Evolutionary conservation across 2,329 filamentous ascomycete genomes (phyloP).

Genomic region (Lachnellula willkommii): DNA sequence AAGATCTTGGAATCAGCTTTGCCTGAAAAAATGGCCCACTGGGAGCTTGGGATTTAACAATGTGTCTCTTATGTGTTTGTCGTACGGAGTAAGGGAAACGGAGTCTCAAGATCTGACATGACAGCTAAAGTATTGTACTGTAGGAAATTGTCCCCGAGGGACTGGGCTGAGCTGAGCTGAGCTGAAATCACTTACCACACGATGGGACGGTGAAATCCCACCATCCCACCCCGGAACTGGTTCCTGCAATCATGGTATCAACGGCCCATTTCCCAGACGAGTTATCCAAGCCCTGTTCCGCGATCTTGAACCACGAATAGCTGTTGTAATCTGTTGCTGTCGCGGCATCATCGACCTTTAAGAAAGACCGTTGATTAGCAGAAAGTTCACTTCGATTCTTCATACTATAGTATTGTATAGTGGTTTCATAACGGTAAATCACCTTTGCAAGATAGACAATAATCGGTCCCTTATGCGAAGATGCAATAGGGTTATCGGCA

Average conservation of each 20-base stretch:
- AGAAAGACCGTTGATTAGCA: background rate
- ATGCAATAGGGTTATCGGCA: slow-evolving; percentile 44
- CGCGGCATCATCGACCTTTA: slow-evolving; percentile 35
- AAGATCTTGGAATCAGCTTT: no score
- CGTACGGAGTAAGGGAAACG: no score
- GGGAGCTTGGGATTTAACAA: no score
- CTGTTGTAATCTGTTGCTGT: slow-evolving; percentile 20
- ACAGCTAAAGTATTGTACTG: no score
- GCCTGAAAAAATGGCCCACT: no score
- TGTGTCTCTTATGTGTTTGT: no score
- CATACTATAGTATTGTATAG: no score
- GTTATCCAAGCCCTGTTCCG: slow-evolving; percentile 32
- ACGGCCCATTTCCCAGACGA: slow-evolving; percentile 22
- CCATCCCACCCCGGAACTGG: slow-evolving; percentile 33
- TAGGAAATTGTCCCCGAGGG: no score
- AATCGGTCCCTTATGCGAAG: slow-evolving; percentile 41
- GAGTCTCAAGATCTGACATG: no score
- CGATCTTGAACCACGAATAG: slow-evolving; percentile 43
- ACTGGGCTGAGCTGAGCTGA: no score
- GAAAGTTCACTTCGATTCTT: background rate
- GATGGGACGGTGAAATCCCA: slow-evolving; percentile 45
- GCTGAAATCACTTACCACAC: slow-evolving; percentile 26
- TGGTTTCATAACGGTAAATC: background rate
- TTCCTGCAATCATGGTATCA: slow-evolving; percentile 27
- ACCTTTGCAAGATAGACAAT: slow-evolving; percentile 43